A percentile compares a stretch with the other conserved stretches of the same genome.
Conservation (phyloP, 2,329 filamentous ascomycete genomes). For the Aureobasidium subglaciale region DNA sequence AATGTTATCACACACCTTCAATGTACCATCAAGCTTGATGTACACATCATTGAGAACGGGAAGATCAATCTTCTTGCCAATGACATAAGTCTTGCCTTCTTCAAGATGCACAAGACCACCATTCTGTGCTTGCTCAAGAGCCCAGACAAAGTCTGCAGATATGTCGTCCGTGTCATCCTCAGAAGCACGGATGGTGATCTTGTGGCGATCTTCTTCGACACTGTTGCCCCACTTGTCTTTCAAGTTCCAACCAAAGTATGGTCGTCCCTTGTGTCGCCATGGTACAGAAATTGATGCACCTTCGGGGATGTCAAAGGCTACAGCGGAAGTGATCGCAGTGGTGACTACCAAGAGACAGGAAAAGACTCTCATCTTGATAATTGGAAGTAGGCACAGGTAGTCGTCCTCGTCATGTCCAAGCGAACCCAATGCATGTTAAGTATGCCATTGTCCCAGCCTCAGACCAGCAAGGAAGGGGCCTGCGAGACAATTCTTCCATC, state of each 20-base stretch:
- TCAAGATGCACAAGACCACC: conserved; percentile 52
- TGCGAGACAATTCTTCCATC: conserved; percentile 6
- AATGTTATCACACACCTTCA: conserved; percentile 32
- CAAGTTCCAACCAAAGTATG: neutral
- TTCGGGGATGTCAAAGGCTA: neutral
- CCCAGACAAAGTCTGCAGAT: conserved; percentile 48
- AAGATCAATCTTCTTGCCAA: conserved; percentile 53
- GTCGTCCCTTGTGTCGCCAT: neutral
- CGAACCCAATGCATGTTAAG: neutral
- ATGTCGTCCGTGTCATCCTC: conserved; percentile 50
- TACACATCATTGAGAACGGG: conserved; percentile 53
- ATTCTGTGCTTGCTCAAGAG: conserved; percentile 50
- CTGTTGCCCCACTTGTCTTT: conserved; percentile 9
- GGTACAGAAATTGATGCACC: neutral
- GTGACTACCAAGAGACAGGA: neutral
- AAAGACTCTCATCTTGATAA: neutral
- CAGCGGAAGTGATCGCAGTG: neutral
- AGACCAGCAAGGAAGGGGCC: neutral
- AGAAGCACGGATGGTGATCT: conserved; percentile 39
- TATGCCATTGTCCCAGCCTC: neutral
- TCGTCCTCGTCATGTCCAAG: no score
- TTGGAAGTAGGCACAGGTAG: neutral
- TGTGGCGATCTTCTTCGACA: conserved; percentile 3
- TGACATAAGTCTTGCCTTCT: conserved; percentile 49
- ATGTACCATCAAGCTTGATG: conserved; percentile 52